A percentile compares a stretch with the other conserved stretches of the same genome.
phyloP scores from a whole-genome alignment of 169 alveolate genomes.

The Eimeria acervulina region DNA sequence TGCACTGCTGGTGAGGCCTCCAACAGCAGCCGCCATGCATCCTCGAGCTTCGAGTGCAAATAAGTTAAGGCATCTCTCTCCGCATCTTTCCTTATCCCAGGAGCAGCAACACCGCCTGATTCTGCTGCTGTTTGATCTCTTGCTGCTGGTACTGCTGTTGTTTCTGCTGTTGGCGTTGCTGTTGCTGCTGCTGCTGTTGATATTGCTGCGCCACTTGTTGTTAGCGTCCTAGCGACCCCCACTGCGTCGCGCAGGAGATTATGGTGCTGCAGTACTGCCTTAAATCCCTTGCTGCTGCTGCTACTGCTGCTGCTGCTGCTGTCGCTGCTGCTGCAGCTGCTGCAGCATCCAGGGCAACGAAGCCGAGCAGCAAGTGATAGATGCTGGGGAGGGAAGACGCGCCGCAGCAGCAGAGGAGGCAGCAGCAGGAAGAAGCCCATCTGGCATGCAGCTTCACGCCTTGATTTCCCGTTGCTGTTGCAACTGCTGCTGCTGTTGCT shows the following conservation, averaged over 20 bases:
- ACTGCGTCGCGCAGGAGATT: not conserved
- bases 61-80: not conserved
- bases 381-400: not conserved
- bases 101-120: not conserved
- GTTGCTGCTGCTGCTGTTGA: not conserved
- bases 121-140: not conserved
- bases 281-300: not conserved
- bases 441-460: not conserved
- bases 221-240: not conserved
- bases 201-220: not conserved
- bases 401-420: slow-evolving; percentile 20
- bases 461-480: not conserved
- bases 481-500: not conserved
- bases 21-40: slow-evolving; percentile 26
- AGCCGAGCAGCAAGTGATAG: not conserved
- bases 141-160: not conserved
- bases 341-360: not conserved
- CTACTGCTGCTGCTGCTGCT: not conserved
- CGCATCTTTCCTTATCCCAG: not conserved
- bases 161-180: not conserved
- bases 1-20: slow-evolving; percentile 3
- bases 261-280: not conserved
- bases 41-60: not conserved
- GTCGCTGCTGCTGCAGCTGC: not conserved
- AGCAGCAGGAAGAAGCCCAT: not conserved